Conservation (phyloP, 305 asterid species). For the Fraxinus platypoda region DNA sequence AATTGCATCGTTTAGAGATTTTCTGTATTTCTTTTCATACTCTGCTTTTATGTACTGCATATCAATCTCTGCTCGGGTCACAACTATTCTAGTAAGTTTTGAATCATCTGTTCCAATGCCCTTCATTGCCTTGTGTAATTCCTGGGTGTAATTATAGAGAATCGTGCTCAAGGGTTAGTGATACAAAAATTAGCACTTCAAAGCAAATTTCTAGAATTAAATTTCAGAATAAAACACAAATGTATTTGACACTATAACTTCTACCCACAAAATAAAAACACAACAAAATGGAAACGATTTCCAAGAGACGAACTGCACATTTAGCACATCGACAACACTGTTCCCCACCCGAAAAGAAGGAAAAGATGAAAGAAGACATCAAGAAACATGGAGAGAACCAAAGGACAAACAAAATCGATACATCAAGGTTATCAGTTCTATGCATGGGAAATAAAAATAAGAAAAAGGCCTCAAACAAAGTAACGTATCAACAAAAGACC, state of each 20-base stretch:
- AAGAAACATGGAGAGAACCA: not conserved
- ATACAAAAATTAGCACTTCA: not conserved
- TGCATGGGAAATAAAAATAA: not conserved
- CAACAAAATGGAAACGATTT: not conserved
- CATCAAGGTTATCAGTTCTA: not conserved
- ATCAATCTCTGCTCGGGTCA: slow-evolving; percentile 87
- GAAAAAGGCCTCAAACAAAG: not conserved
- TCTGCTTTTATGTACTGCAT: slow-evolving; percentile 83
- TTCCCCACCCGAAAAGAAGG: not conserved
- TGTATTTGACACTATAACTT: not conserved
- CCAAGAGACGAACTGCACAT: not conserved
- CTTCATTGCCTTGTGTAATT: slow-evolving; percentile 80
- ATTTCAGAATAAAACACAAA: not conserved
- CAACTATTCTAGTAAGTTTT: slow-evolving; percentile 62
- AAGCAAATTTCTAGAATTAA: not conserved
- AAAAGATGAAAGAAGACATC: not conserved
- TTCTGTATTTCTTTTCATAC: slow-evolving; percentile 67
- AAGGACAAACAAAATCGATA: not conserved
- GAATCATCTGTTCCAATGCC: slow-evolving; percentile 85
- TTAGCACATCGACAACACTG: not conserved
- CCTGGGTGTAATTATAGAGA: slow-evolving; percentile 31
- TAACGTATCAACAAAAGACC: not conserved
- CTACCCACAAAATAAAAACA: not conserved
- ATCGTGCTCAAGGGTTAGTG: not conserved
- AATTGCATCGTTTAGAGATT: slow-evolving; percentile 66